Base-by-base conservation (phyloP, 2,329 filamentous ascomycete genomes). In the Drechslerella coelobrocha region DNA sequence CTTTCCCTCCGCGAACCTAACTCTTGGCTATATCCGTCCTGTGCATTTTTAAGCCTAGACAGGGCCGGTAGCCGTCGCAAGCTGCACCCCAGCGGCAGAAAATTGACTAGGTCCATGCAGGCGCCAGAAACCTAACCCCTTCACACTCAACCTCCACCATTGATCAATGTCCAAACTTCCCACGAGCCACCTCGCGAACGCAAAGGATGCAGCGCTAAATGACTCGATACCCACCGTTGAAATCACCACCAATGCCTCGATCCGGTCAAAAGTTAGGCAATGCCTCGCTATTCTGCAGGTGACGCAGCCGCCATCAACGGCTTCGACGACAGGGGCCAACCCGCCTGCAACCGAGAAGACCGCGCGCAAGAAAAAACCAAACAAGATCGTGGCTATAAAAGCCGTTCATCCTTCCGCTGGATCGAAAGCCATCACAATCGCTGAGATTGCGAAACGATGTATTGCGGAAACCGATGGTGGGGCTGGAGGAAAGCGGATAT, bases 371-470 rank as follows among this genome's bases (percentile, higher is more conserved):
- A 34, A n/a, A 21, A 10, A 17, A 14, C 9, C n/a, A 10, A 29
- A 5, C 12, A 45, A 17, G 29, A 62, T 69, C 5, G 31, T 69
- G 10, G 65, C 65, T 17, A 31, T 69, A 17, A 62, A 17, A 41
- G 48, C 65, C 6, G 47, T 43, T 14, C 51, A 69, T 39, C 65
- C 65, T 1, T 62, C 65, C 5, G 65, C 65, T 1, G 65, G 56
- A 10, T 69, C 65, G 9, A 69, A 69, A 21, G 39, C 57, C 29
- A 62, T 69, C 27, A 62, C 65, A 12, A 41, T 69, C 8, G 65
- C 65, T 43, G 65, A 69, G 24, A 69, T 69, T 19, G 57, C 52
- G 17, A 69, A 69, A 24, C 65, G 65, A 6, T 59, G 52, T 34
- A 69, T 69, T 9, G 56, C 57, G n/a, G 52, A 55, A 26, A 19